phyloP scores from a whole-genome alignment of 495 filamentous ascomycete species.

The Pyrenula massariospora region DNA sequence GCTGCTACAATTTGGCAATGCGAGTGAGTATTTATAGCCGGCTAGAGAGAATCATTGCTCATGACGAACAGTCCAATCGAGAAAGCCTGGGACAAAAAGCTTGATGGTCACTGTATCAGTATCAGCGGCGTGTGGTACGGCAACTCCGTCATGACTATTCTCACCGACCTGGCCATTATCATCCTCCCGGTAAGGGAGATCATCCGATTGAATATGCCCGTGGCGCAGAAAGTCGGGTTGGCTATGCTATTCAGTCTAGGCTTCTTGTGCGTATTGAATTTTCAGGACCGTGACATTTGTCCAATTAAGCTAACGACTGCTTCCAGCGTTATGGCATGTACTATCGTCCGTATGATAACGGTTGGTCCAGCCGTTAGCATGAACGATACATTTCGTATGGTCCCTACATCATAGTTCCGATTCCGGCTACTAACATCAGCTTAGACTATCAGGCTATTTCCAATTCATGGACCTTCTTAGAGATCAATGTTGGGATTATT shows the following conservation, averaged over 20 bases:
- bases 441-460: background rate
- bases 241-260: background rate
- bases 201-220: background rate
- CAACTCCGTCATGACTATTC: conserved; percentile 32
- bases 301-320: background rate
- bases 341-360: background rate
- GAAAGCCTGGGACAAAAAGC: conserved; percentile 24
- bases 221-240: background rate
- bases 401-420: conserved; percentile 17
- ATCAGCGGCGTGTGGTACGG: conserved; percentile 30
- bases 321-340: conserved; percentile 10
- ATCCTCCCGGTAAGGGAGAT: conserved; percentile 17
- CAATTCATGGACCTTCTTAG: background rate
- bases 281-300: conserved; percentile 22
- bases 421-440: background rate
- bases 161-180: conserved; percentile 33
- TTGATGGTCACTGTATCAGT: conserved; percentile 29
- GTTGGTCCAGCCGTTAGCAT: conserved; percentile 18
- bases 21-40: conserved; percentile 1
- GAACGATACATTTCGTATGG: conserved; percentile 24
- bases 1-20: conserved; percentile 34
- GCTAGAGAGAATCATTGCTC: background rate
- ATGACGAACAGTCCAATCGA: conserved; percentile 14
- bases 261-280: background rate
- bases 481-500: conserved; percentile 22